A percentile compares a stretch with the other conserved stretches of the same genome.
These are phyloP conservation scores for Zychaea mexicana DNA, from an alignment of 371 early-diverging fungal genomes.

Conservation along the genomic window DNA sequence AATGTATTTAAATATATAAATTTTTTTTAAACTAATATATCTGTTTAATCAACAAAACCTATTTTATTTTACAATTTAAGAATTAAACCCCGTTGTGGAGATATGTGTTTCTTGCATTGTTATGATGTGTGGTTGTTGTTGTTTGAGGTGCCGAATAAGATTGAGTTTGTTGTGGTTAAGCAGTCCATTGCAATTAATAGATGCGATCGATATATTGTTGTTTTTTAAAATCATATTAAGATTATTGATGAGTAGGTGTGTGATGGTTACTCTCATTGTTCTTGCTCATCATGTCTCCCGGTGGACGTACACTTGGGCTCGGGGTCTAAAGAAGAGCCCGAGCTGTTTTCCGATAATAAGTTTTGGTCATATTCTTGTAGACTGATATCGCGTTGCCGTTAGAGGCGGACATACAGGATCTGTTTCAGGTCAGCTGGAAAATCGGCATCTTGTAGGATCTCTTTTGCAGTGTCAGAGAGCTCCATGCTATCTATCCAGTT, in stretches of 20 bases:
- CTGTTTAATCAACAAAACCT: no score
- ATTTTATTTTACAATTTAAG: no score
- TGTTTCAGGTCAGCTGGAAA: background rate
- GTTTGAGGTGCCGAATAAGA: background rate
- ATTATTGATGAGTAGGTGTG: background rate
- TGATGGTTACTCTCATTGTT: background rate
- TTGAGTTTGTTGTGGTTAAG: background rate
- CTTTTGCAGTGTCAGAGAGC: no score
- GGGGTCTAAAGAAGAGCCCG: no score
- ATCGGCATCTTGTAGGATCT: no score
- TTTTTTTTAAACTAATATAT: no score
- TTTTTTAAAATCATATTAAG: background rate
- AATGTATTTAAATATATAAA: no score
- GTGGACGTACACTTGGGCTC: background rate
- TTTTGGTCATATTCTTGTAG: no score
- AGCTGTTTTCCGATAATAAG: no score
- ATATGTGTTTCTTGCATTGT: conserved; percentile 12
- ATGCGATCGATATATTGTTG: background rate
- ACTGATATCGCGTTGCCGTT: background rate
- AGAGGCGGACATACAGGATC: no score
- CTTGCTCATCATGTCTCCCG: background rate
- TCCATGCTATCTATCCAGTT: no score
- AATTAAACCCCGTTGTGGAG: no score
- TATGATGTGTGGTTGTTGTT: background rate
- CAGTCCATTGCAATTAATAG: conserved; percentile 4